Base-by-base conservation (phyloP, 1,284 basidiomycete species). In the Trichosporon sp. region DNA sequence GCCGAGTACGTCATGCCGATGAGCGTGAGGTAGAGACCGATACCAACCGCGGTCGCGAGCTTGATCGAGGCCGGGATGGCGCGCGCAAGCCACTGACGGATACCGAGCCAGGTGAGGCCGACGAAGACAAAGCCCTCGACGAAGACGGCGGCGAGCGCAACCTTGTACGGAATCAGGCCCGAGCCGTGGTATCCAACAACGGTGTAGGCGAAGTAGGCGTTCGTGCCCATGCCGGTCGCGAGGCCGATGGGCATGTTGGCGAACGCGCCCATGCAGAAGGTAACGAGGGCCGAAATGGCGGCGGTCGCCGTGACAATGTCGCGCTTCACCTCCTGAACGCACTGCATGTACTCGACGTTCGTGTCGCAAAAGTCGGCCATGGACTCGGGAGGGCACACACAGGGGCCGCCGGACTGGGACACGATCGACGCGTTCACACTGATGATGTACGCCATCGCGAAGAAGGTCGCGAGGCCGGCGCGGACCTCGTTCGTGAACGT, bases 121-220 rank as follows among this genome's bases (percentile, higher is more conserved):
- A 95, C 88, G 86, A 96, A 96, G 64, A 96, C 85, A 90, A 92
- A 92, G 51, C 93, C 92, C 86, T 93, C 92, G 73, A 94, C 86
- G 83, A 93, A 96, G 67, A 95, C 91, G 37, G 93, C 93, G 14
- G 91, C 90, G n/a, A 95, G 87, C 0, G 93, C 93, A 83, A 94
- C 90, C 21, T 87, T 86, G 81, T 93, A 96, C 2, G 89, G 87
- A 76, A 94, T 90, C 66, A 88, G 87, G 21, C 93, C 93, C 26
- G 87, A 80, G 11, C 79, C 80, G 76, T 93, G 90, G 83, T 89
- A 90, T 7, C 93, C 93, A 61, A 95, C 93, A 56, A 95, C 89
- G 19, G 92, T 93, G 84, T 92, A 94, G 19, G 93, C 88, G 82
- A 96, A 94, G 90, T 94, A 95, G 32, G 92, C 92, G 80, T 94